Conservation (phyloP, 2,329 filamentous ascomycete genomes). For the Botrytis byssoidea region DNA sequence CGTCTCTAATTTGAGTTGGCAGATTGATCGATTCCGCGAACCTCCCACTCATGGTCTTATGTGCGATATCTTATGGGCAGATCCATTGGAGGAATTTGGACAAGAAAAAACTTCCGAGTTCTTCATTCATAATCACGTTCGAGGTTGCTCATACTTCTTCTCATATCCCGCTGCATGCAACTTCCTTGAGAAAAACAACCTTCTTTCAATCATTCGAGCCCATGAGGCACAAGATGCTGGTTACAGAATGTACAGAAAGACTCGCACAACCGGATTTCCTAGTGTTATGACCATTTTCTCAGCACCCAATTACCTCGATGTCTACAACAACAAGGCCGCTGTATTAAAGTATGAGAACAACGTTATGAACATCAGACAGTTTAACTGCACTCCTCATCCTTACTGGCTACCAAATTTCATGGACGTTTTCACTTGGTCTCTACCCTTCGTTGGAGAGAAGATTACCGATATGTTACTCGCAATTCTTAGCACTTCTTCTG, state of each 20-base stretch:
- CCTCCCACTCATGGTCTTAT: slow-evolving; percentile 96
- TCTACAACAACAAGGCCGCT: slow-evolving; percentile 99
- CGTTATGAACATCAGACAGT: slow-evolving; percentile 99
- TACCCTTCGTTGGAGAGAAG: slow-evolving; percentile 98
- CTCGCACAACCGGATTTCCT: slow-evolving; percentile 93
- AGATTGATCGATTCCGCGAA: slow-evolving; percentile 98
- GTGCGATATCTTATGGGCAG: slow-evolving; percentile 99
- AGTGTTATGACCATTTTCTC: slow-evolving; percentile 99
- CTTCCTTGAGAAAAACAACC: slow-evolving; percentile 98
- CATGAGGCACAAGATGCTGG: slow-evolving; percentile 98
- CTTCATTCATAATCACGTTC: slow-evolving; percentile 97
- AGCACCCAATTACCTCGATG: slow-evolving; percentile 95
- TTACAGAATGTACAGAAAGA: slow-evolving; percentile 99
- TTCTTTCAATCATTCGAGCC: slow-evolving; percentile 93
- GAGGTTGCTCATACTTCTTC: slow-evolving; percentile 99
- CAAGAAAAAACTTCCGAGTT: slow-evolving; percentile 98
- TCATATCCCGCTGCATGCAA: slow-evolving; percentile 96
- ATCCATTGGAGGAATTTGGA: slow-evolving; percentile 96
- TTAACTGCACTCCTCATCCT: slow-evolving; percentile 98
- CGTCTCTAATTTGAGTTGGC: slow-evolving; percentile 18
- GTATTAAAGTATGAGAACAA: slow-evolving; percentile 99
- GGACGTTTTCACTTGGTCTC: slow-evolving; percentile 99
- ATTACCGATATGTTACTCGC: slow-evolving; percentile 99
- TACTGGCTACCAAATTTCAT: slow-evolving; percentile 99
- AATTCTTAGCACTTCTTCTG: slow-evolving; percentile 97